Percentiles rank a stretch among this genome's conserved stretches.
These are phyloP conservation scores for Oryza brachyantha DNA, from an alignment of 176 grass and related monocot species.

Conservation along the genomic window DNA sequence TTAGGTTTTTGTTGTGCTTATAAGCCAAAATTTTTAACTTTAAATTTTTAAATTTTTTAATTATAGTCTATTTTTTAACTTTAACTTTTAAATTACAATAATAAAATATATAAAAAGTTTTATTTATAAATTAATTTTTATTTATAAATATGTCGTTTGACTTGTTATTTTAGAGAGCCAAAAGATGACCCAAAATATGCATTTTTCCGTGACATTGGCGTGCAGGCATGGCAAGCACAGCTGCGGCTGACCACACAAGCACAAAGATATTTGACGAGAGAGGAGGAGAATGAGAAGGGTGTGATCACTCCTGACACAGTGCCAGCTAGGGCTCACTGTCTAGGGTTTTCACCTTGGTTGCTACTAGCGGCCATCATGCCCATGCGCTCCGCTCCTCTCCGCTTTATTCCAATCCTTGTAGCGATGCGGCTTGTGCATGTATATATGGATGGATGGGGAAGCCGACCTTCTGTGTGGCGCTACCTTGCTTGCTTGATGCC, in stretches of 20 bases:
- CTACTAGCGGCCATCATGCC: no score
- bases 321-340: slow-evolving; percentile 38
- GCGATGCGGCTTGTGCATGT: slow-evolving; percentile 30
- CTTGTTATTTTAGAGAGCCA: no score
- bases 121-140: no score
- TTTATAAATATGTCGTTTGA: no score
- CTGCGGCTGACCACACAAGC: background rate
- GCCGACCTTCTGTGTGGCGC: background rate
- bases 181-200: no score
- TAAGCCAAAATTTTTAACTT: no score
- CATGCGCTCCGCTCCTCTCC: no score
- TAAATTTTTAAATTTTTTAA: no score
- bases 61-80: no score
- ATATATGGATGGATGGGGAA: slow-evolving; percentile 20
- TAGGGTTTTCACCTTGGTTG: slow-evolving; percentile 38
- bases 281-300: background rate
- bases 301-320: slow-evolving; percentile 47
- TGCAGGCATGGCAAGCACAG: background rate
- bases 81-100: no score
- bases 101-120: no score
- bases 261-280: background rate
- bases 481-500: background rate
- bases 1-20: no score
- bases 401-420: slow-evolving; percentile 41
- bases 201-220: background rate